These are phyloP conservation scores for Quercus berberidifolia DNA, from an alignment of 306 rosid species.

Conservation along the genomic window DNA sequence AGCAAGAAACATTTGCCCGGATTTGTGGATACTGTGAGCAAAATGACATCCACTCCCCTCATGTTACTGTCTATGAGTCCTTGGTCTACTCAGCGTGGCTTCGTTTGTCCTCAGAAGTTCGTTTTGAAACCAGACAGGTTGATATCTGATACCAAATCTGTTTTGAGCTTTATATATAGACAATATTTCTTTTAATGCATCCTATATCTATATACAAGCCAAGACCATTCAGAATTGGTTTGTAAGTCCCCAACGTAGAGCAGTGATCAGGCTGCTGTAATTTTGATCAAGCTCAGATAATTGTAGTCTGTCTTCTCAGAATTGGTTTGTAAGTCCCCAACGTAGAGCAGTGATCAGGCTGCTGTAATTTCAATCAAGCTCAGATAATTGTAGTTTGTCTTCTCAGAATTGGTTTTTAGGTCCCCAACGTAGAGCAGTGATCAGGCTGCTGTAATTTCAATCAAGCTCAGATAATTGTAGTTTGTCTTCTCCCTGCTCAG, in stretches of 20 bases:
- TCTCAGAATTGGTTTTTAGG: background rate
- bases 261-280: no score
- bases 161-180: no score
- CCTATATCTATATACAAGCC: background rate
- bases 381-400: background rate
- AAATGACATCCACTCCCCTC: slow-evolving; percentile 78
- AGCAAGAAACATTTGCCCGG: slow-evolving; percentile 70
- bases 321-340: background rate
- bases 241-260: no score
- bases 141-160: background rate
- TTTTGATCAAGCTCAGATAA: background rate
- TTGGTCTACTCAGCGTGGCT: slow-evolving; percentile 77
- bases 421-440: no score
- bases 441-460: no score
- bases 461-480: background rate
- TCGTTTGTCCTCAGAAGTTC: slow-evolving; percentile 51
- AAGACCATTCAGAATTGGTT: background rate
- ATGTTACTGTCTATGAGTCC: slow-evolving; percentile 74
- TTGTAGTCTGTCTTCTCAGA: background rate
- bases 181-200: background rate
- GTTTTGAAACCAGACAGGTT: slow-evolving; percentile 54
- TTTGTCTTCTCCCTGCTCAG: background rate
- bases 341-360: no score
- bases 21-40: slow-evolving; percentile 81
- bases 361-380: no score